Conservation (phyloP, 257 asterid genomes). For the Petunia axillaris region DNA sequence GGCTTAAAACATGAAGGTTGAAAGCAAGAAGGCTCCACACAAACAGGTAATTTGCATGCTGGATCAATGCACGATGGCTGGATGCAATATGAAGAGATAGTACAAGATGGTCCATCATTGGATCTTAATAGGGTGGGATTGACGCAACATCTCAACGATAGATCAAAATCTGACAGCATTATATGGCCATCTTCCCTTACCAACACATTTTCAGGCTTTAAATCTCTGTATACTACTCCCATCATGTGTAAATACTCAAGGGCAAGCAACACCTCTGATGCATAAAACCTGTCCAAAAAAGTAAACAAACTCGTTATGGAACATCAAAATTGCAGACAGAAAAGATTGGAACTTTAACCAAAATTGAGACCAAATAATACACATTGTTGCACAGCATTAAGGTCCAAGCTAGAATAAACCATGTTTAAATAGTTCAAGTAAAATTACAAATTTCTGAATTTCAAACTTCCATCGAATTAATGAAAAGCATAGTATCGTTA, state of each 20-base stretch:
- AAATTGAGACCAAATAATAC: not conserved
- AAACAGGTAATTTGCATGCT: slow-evolving; percentile 69
- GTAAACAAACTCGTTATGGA: not conserved
- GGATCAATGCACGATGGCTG: slow-evolving; percentile 81
- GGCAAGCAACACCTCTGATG: slow-evolving; percentile 85
- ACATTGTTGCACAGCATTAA: not conserved
- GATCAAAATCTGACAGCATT: slow-evolving; percentile 91
- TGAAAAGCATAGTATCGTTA: slow-evolving; percentile 5
- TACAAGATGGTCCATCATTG: slow-evolving; percentile 48
- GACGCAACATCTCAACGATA: slow-evolving; percentile 75
- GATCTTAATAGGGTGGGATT: slow-evolving; percentile 77
- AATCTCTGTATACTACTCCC: slow-evolving; percentile 91
- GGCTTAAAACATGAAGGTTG: slow-evolving; percentile 90
- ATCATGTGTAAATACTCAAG: slow-evolving; percentile 93
- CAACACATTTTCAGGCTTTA: slow-evolving; percentile 90
- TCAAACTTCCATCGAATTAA: not conserved
- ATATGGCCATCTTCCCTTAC: slow-evolving; percentile 95
- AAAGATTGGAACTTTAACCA: not conserved
- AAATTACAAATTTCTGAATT: not conserved
- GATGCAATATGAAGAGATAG: slow-evolving; percentile 72
- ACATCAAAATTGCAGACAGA: slow-evolving; percentile 4
- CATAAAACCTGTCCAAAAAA: slow-evolving; percentile 66
- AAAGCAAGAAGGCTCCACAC: slow-evolving; percentile 80
- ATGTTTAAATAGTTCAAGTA: not conserved
- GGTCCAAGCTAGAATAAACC: not conserved